Evolutionary conservation across 352 stramenopile species (phyloP).

Genomic region (Stephanocyclus meneghinianus): DNA sequence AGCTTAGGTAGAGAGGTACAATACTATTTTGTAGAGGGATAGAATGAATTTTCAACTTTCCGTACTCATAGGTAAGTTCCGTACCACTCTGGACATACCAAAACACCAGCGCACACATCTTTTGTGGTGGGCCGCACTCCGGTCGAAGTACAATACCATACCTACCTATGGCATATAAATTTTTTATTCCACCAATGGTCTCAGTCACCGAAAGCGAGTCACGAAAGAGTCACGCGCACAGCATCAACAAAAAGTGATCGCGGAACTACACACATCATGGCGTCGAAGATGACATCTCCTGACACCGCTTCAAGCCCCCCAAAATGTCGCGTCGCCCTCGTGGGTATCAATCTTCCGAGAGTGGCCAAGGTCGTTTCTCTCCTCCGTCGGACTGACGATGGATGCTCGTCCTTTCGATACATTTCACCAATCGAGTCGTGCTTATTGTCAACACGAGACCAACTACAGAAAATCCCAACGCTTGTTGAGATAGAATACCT

Average conservation of each 20-base stretch:
- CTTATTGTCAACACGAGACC: not conserved
- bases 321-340: conserved; percentile 52
- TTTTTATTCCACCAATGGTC: not conserved
- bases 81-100: no score
- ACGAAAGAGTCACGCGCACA: not conserved
- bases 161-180: no score
- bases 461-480: conserved; percentile 17
- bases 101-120: no score
- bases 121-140: no score
- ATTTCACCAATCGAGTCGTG: conserved; percentile 9
- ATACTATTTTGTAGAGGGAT: no score
- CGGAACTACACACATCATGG: not conserved
- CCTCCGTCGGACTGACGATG: conserved; percentile 18
- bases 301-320: not conserved
- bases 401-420: not conserved
- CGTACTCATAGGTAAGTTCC: no score
- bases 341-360: conserved; percentile 54
- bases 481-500: conserved; percentile 61
- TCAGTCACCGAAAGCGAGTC: not conserved
- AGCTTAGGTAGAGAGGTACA: no score
- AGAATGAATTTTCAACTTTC: no score
- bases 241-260: not conserved
- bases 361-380: conserved; percentile 49
- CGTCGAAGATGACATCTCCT: not conserved
- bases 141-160: no score